Evolutionary conservation across 371 early-diverging fungal genomes (phyloP), one percentile per base, ranked within the genome.

Genomic region (Mucor racemosus): DNA sequence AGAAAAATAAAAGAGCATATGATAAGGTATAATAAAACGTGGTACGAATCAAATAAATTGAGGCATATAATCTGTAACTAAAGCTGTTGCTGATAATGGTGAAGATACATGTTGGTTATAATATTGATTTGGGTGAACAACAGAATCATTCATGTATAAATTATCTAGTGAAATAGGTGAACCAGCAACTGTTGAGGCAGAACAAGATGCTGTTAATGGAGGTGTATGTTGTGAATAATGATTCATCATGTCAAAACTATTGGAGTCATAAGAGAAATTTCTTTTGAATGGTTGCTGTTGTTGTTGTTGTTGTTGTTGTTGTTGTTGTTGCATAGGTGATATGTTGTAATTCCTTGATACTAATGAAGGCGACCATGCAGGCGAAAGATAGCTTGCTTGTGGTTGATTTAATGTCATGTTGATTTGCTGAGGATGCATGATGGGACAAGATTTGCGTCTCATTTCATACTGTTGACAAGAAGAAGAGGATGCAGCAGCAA

Each of bases 161-260:
- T 41, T 65, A 42, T 73, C 66, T 36, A 73, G 35, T 0, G 71
- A 73, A 31, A 73, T 68, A 48, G 77, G 77, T 7, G 77, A 77
- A 1, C 74, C 74, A 35, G 75, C 64, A 1, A 74, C 68, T 11
- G 73, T 66, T 6, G 72, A 68, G 15, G 72, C 65, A 42, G 74
- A 72, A 26, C 70, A 76, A 4, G 77, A 74, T 26, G 75, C 69
- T 40, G 71, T 71, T 15, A 77, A 59, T 7, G 75, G 73, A 5
- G 78, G 78, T 31, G 76, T 75, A 13, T 69, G 42, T 31, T 74
- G 66, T 55, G 68, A 57, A 17, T 46, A 39, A 17, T 61, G 64
- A 14, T 40, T 68, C 71, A 48, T 15, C 10, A 55, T 6, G 13
- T 55, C 35, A 14, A 55, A 35, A 5, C 35, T 17, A 34, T 34